These are phyloP conservation scores for Xylariaceae sp. DNA, from an alignment of 2,329 filamentous ascomycete genomes.

Conservation along the genomic window DNA sequence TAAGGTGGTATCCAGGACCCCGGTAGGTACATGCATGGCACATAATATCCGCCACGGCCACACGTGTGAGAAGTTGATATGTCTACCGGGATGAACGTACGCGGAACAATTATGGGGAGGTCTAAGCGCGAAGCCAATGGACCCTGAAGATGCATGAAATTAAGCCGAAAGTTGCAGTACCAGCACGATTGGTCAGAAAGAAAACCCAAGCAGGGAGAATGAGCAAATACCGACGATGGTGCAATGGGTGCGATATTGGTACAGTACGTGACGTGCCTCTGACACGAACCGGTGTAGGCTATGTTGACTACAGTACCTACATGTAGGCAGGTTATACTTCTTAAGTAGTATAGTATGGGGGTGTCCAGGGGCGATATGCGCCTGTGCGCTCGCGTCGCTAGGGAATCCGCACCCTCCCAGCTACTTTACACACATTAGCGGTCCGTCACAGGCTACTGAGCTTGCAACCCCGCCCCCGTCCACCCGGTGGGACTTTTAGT, in stretches of 20 bases:
- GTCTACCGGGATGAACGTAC: conserved; percentile 1
- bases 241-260: too few relatives aligned
- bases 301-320: too few relatives aligned
- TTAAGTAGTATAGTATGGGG: too few relatives aligned
- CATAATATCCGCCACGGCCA: conserved; percentile 17
- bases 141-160: conserved; percentile 16
- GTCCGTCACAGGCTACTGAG: too few relatives aligned
- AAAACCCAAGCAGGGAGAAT: conserved; percentile 9
- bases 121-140: conserved; percentile 16
- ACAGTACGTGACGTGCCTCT: conserved; percentile 4
- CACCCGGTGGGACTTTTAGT: too few relatives aligned
- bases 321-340: too few relatives aligned
- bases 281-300: too few relatives aligned
- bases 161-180: conserved; percentile 3
- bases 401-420: too few relatives aligned
- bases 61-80: conserved; percentile 25
- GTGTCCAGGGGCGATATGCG: too few relatives aligned
- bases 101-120: neutral
- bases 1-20: conserved; percentile 18
- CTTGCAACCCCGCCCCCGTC: too few relatives aligned
- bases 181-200: conserved; percentile 11
- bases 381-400: too few relatives aligned
- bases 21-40: conserved; percentile 15
- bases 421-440: too few relatives aligned
- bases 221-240: conserved; percentile 16